Conservation (phyloP, 345 rosid species). For the Populus nigra region DNA sequence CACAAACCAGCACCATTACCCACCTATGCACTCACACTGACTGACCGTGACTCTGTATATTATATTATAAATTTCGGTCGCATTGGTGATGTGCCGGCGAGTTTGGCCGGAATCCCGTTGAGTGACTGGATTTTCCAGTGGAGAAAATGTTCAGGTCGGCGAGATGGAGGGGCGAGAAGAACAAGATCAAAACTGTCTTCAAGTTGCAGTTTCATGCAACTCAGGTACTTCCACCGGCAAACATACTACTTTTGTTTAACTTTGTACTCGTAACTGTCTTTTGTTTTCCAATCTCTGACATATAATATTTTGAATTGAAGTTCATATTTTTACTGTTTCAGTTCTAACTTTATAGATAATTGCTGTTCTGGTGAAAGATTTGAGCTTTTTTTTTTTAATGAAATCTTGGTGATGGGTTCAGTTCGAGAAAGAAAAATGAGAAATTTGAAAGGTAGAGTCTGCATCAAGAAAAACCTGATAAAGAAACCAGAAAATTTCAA, state of each 20-base stretch:
- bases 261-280: background rate
- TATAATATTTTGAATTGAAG: background rate
- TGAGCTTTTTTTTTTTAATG: background rate
- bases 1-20: background rate
- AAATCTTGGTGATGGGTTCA: background rate
- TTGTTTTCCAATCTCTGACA: background rate
- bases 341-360: background rate
- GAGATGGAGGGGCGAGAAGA: constrained; percentile 80
- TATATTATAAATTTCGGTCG: background rate
- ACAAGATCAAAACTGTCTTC: constrained; percentile 72
- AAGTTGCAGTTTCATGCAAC: constrained; percentile 84
- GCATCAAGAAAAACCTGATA: background rate
- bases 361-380: background rate
- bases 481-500: background rate
- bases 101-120: constrained; percentile 33
- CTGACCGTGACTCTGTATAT: background rate
- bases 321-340: background rate
- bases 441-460: background rate
- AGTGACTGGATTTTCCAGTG: constrained; percentile 6
- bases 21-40: background rate
- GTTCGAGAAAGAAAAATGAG: constrained; percentile 6
- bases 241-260: background rate
- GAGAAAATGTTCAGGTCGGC: constrained; percentile 71
- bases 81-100: constrained; percentile 32
- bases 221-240: constrained; percentile 47